phyloP scores from a whole-genome alignment of 805 yeast genomes.

The Candida ascalaphidarum region DNA sequence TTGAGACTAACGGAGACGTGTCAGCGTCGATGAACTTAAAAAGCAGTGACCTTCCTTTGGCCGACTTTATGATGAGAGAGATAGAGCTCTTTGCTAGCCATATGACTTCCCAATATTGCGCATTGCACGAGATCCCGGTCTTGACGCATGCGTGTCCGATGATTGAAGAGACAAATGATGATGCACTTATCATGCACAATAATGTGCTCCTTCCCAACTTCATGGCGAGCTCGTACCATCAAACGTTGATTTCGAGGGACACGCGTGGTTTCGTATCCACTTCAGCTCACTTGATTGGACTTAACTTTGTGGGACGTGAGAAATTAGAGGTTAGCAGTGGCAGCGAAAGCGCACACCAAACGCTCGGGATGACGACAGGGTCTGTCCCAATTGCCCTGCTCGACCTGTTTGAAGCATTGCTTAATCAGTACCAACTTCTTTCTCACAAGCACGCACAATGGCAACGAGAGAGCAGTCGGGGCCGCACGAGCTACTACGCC shows the following conservation, averaged over 20 bases:
- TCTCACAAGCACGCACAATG: no score
- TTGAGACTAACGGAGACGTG: conserved; percentile 1
- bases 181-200: conserved; percentile 22
- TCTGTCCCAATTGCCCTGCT: no score
- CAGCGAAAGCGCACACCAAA: not conserved
- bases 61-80: conserved; percentile 18
- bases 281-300: conserved; percentile 24
- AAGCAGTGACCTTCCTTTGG: conserved; percentile 3
- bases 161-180: conserved; percentile 6
- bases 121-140: conserved; percentile 9
- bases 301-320: conserved; percentile 17
- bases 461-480: no score
- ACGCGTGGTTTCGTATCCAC: conserved; percentile 23
- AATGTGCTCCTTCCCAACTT: conserved; percentile 27
- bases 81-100: conserved; percentile 16
- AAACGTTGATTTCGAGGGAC: conserved; percentile 29
- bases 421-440: no score
- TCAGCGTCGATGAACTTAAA: conserved; percentile 2
- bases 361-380: no score
- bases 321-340: conserved; percentile 6
- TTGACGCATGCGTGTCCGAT: conserved; percentile 11
- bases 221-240: conserved; percentile 25
- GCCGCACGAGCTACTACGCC: no score
- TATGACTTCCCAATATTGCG: conserved; percentile 15
- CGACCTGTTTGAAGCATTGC: no score